These are phyloP conservation scores for Crithidia mellificae DNA, from an alignment of 208 protist genomes.

Conservation along the genomic window DNA sequence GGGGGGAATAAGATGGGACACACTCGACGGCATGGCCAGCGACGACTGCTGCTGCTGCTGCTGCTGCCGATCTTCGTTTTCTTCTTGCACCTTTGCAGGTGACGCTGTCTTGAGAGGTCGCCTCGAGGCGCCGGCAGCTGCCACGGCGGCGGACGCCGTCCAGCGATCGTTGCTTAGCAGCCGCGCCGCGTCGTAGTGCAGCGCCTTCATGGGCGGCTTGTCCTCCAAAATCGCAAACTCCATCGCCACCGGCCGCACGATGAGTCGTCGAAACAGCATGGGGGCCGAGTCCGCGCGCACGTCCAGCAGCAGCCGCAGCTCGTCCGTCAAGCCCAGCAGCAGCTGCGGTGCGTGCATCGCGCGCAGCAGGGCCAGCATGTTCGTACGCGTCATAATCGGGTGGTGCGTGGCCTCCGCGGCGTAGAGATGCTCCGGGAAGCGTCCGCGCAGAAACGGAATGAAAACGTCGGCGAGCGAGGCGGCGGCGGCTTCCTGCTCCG, in stretches of 20 bases:
- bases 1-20: constrained; percentile 17
- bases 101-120: too few relatives aligned
- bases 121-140: too few relatives aligned
- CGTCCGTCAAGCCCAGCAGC: constrained; percentile 66
- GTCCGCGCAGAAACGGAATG: constrained; percentile 81
- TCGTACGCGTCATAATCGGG: constrained; percentile 69
- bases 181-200: constrained; percentile 77
- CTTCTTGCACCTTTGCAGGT: too few relatives aligned
- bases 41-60: neutral
- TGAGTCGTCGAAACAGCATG: constrained; percentile 76
- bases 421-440: constrained; percentile 64
- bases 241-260: constrained; percentile 66
- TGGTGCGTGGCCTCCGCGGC: constrained; percentile 53
- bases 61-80: neutral
- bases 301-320: constrained; percentile 59
- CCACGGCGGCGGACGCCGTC: constrained; percentile 12
- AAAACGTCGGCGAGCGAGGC: constrained; percentile 78
- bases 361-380: constrained; percentile 64
- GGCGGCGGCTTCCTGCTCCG: constrained; percentile 41
- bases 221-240: constrained; percentile 77
- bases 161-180: constrained; percentile 72
- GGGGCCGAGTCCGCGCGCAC: constrained; percentile 54
- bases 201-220: constrained; percentile 56
- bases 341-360: constrained; percentile 67
- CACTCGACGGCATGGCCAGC: neutral